Conservation (phyloP, 73 alveolate species). For the Paramecium tetraurelia region DNA sequence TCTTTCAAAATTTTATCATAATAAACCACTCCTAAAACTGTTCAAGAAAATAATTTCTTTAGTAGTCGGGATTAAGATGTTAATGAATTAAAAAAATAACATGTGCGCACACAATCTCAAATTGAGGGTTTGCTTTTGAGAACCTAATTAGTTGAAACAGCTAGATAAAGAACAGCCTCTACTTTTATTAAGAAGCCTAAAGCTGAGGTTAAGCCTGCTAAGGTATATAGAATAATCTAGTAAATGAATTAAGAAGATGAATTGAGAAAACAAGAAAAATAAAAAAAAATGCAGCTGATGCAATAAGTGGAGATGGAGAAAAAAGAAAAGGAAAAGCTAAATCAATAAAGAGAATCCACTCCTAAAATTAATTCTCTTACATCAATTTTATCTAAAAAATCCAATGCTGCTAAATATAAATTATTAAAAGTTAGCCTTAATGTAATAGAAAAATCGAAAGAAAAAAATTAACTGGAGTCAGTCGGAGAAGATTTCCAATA, state of each 20-base stretch:
- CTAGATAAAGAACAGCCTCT: not conserved
- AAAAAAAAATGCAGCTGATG: not conserved
- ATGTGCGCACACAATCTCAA: not conserved
- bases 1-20: not conserved
- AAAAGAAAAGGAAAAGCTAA: not conserved
- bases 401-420: not conserved
- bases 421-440: not conserved
- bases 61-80: not conserved
- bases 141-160: not conserved
- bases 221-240: not conserved
- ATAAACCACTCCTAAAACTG: not conserved
- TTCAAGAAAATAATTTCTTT: not conserved
- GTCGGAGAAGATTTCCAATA: not conserved
- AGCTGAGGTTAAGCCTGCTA: not conserved
- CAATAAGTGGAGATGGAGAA: not conserved
- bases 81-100: not conserved
- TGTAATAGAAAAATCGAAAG: not conserved
- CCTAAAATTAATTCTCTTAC: not conserved
- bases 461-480: not conserved
- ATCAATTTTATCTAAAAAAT: not conserved
- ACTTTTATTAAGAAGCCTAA: not conserved
- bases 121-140: not conserved
- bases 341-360: not conserved
- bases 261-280: not conserved
- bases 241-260: constrained; percentile 21